Evolutionary conservation across 129 eudicot species (phyloP).

Genomic region (Arctium minus): DNA sequence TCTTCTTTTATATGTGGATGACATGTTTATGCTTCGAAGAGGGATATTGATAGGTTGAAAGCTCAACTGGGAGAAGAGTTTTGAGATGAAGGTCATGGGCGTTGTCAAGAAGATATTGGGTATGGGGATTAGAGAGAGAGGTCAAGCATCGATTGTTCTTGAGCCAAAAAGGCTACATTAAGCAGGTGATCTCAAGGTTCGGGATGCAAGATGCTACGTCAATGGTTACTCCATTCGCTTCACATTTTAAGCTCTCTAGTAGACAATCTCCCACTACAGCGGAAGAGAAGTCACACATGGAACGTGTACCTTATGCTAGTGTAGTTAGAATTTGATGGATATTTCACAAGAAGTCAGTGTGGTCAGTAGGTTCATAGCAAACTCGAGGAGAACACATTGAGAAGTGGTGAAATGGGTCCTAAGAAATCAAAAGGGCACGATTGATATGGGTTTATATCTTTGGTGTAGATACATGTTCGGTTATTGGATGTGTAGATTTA

Average conservation of each 20-base stretch:
- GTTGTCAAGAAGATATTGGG: not conserved
- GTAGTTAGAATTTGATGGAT: too few relatives aligned
- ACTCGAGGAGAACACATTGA: too few relatives aligned
- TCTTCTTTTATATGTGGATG: not conserved
- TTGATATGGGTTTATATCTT: not conserved
- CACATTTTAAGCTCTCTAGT: not conserved
- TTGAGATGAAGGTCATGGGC: not conserved
- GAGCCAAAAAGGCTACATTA: not conserved
- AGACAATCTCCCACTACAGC: not conserved
- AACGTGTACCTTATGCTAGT: too few relatives aligned
- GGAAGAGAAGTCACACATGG: too few relatives aligned
- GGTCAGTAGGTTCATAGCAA: too few relatives aligned
- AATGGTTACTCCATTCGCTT: not conserved
- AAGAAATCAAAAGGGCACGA: not conserved
- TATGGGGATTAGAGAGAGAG: not conserved
- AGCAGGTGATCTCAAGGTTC: not conserved
- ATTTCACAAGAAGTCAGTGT: too few relatives aligned
- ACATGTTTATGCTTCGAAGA: not conserved
- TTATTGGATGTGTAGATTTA: not conserved
- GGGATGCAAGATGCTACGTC: not conserved
- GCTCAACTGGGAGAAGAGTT: not conserved
- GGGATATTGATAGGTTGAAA: not conserved
- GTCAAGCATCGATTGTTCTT: not conserved
- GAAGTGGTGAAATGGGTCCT: not conserved
- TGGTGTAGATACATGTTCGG: not conserved